phyloP scores from a whole-genome alignment of 768 basidiomycete genomes.

The Naematelia aurantialba region DNA sequence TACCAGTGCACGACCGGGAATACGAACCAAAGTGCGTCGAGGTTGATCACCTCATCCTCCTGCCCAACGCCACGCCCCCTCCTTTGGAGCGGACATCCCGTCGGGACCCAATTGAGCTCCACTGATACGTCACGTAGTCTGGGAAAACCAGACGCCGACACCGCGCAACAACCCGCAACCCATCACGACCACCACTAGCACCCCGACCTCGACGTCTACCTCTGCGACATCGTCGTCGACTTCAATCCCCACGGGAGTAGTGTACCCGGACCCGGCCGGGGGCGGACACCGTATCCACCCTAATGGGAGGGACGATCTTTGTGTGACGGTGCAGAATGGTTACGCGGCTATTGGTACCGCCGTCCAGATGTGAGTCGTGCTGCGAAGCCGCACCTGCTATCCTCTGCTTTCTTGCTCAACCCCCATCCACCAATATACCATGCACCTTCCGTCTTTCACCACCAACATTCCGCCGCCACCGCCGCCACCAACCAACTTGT shows the following conservation, averaged over 20 bases:
- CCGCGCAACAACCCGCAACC: not conserved
- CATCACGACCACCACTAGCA: not conserved
- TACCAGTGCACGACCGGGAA: slow-evolving; percentile 44
- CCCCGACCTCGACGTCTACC: not conserved
- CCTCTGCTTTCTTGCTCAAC: not conserved
- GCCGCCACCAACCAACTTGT: not conserved
- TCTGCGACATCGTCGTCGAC: slow-evolving; percentile 7
- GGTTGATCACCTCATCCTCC: too few relatives aligned
- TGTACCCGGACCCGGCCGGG: slow-evolving; percentile 9
- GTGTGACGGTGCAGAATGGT: slow-evolving; percentile 17
- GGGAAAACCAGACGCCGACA: not conserved
- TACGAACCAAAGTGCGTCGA: slow-evolving; percentile 36
- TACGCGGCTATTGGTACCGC: slow-evolving; percentile 14
- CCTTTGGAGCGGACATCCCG: too few relatives aligned
- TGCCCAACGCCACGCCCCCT: too few relatives aligned
- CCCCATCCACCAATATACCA: not conserved
- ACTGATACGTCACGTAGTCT: not conserved
- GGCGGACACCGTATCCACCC: slow-evolving; percentile 15
- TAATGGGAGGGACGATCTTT: slow-evolving; percentile 18
- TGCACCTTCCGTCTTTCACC: not conserved
- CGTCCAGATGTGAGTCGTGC: slow-evolving; percentile 20
- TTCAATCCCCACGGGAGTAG: slow-evolving; percentile 1
- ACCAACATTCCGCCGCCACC: not conserved
- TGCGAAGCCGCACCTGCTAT: too few relatives aligned
- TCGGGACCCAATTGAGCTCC: too few relatives aligned